Evolutionary conservation across 2,329 filamentous ascomycete species (phyloP), one percentile per base, ranked within the genome.

Genomic region (Colletotrichum sp.): DNA sequence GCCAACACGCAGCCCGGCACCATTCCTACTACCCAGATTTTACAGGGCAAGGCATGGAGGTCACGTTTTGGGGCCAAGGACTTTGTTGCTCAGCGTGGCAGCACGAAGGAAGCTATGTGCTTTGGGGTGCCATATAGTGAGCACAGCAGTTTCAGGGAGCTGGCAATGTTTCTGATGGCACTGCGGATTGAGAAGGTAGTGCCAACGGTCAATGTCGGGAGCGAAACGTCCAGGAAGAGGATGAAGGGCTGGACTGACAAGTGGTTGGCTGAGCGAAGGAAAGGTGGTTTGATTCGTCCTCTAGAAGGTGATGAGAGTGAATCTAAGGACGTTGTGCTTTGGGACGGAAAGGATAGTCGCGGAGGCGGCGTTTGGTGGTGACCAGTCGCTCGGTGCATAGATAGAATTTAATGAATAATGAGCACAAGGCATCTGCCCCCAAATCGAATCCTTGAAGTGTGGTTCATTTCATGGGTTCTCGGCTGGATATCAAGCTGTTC

Each of bases 71-170:
- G 88, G 1, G 91, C 92, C 80, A 86, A 88, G 9, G 94, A 98
- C 75, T 90, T 99, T 55, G 88, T 92, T 1, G 93, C 95, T 0
- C 95, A 98, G 85, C 90, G 95, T 6, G 97, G 97, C 5, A 96
- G 94, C 84, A 96, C 94, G 5, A 90, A 90, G 64, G 93, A 96
- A 79, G 94, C 94, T 48, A 93, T 94, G 83, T 98, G 96, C 83
- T 98, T 98, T 79, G 96, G 95, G 1, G 97, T 99, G 3, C 97
- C 97, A 3, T 99, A 99, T 83, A 96, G 94, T 67, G 97, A 99
- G 86, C 97, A 99, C 83, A 97, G 94, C 83, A 98, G 95, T 77
- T 99, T 99, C 82, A 90, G 96, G 55, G 97, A 99, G 87, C 85
- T 99, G 82, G 96, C 95, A 1, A 93, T 99, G 90, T 99, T 99